Evolutionary conservation across 2,329 filamentous ascomycete genomes (phyloP).

Genomic region (Escovopsis sp.): DNA sequence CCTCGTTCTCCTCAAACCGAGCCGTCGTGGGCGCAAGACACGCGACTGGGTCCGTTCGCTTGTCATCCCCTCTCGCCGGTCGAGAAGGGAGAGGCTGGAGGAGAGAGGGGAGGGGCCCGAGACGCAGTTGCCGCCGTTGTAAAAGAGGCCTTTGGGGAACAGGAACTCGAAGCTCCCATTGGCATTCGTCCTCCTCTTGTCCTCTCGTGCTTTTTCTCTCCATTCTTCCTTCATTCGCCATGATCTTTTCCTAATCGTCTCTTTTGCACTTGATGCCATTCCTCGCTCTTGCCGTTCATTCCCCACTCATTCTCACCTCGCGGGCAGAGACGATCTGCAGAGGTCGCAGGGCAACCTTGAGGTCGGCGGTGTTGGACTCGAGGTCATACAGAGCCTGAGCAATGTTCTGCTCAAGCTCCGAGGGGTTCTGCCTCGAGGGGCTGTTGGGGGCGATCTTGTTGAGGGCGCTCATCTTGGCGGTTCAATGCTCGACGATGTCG

Average conservation of each 20-base stretch:
- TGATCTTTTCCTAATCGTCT: too few relatives aligned
- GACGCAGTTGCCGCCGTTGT: slow-evolving; percentile 17
- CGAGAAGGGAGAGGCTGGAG: too few relatives aligned
- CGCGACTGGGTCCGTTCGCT: too few relatives aligned
- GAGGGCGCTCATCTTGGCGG: slow-evolving; percentile 48
- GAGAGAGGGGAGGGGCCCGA: slow-evolving; percentile 11
- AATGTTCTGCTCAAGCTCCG: slow-evolving; percentile 94
- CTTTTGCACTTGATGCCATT: too few relatives aligned
- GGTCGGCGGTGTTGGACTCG: slow-evolving; percentile 97
- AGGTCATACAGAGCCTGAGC: slow-evolving; percentile 96
- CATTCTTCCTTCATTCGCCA: slow-evolving; percentile 1
- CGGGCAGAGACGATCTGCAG: slow-evolving; percentile 98
- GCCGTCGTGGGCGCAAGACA: slow-evolving; percentile 8
- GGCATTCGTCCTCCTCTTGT: too few relatives aligned
- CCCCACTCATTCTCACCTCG: slow-evolving; percentile 64
- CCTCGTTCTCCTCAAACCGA: slow-evolving; percentile 9
- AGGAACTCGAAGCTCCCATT: slow-evolving; percentile 22
- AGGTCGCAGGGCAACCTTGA: slow-evolving; percentile 89
- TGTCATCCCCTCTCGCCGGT: too few relatives aligned
- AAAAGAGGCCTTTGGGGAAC: slow-evolving; percentile 25
- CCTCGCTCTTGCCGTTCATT: slow-evolving; percentile 19
- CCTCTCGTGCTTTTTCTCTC: slow-evolving; percentile 7
- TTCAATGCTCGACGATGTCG: slow-evolving; percentile 20
- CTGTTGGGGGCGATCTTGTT: slow-evolving; percentile 99
- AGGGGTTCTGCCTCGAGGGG: slow-evolving; percentile 88